Evolutionary conservation across 2,329 filamentous ascomycete species (phyloP).

Genomic region (Blastomyces percursus): DNA sequence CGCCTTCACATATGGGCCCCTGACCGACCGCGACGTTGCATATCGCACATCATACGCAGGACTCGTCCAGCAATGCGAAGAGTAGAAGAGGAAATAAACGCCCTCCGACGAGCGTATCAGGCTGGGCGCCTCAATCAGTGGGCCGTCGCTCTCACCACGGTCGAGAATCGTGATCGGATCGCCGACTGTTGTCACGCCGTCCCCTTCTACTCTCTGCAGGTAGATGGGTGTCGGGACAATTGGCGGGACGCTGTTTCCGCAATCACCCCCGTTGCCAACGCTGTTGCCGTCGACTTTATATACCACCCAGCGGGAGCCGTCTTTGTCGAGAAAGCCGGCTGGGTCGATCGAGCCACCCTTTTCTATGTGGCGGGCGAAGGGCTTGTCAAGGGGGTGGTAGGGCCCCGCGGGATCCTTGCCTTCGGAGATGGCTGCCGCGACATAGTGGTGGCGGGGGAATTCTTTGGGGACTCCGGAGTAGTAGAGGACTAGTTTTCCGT

Average conservation of each 20-base stretch:
- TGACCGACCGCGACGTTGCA: constrained; percentile 37
- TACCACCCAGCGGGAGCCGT: constrained; percentile 47
- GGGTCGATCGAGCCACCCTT: constrained; percentile 54
- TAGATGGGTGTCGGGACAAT: constrained; percentile 30
- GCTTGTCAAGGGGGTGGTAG: constrained; percentile 38
- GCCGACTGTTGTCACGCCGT: constrained; percentile 47
- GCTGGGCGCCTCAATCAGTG: constrained; percentile 52
- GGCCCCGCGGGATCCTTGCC: constrained; percentile 38
- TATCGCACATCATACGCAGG: constrained; percentile 50
- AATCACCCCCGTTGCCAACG: constrained; percentile 38
- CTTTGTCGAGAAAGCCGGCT: constrained; percentile 46
- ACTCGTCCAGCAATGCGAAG: constrained; percentile 48
- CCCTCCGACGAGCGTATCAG: constrained; percentile 34
- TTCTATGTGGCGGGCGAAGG: constrained; percentile 44
- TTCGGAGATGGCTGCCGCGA: constrained; percentile 45
- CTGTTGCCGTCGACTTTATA: constrained; percentile 59
- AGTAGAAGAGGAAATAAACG: constrained; percentile 52
- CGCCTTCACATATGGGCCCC: constrained; percentile 31
- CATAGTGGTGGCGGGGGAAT: constrained; percentile 41
- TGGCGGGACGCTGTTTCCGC: constrained; percentile 35
- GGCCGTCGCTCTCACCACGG: constrained; percentile 51
- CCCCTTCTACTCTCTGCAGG: constrained; percentile 29
- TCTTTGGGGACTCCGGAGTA: constrained; percentile 42
- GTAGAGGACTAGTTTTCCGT: constrained; percentile 50
- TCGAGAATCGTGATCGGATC: constrained; percentile 47